Conservation (phyloP, 2,329 filamentous ascomycete species). For the Pseudogymnoascus sp. region DNA sequence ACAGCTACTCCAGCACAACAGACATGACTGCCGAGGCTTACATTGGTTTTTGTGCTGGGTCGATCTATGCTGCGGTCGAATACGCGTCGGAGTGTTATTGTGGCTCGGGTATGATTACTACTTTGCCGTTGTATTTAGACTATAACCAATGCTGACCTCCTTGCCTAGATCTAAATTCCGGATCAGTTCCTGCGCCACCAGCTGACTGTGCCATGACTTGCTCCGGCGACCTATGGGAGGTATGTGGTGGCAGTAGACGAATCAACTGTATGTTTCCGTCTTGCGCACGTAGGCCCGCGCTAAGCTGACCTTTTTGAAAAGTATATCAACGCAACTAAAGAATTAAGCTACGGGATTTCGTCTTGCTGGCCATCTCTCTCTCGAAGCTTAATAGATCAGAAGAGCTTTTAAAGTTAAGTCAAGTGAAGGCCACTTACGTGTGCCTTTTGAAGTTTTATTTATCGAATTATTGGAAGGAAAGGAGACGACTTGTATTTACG, state of each 20-base stretch:
- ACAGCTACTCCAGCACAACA: no score
- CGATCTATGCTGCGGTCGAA: slow-evolving; percentile 5
- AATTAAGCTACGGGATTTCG: background rate
- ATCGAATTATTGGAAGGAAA: background rate
- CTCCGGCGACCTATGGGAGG: background rate
- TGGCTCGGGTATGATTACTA: background rate
- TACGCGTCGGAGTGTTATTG: slow-evolving; percentile 9
- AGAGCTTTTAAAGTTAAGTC: background rate
- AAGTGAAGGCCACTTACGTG: background rate
- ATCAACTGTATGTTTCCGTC: slow-evolving; percentile 7
- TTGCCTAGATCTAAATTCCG: background rate
- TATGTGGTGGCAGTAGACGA: slow-evolving; percentile 10
- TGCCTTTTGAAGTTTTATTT: background rate
- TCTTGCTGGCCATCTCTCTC: background rate
- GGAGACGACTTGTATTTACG: background rate
- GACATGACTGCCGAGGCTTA: slow-evolving; percentile 9
- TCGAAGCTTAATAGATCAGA: background rate
- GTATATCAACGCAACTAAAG: background rate
- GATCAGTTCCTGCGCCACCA: background rate
- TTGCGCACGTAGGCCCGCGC: background rate
- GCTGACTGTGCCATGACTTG: slow-evolving; percentile 8
- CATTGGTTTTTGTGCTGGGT: background rate
- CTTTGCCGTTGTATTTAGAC: background rate
- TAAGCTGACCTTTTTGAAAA: background rate
- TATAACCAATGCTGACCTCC: background rate